phyloP scores from a whole-genome alignment of 23 red algal species.

The Gracilaria gracilis region DNA sequence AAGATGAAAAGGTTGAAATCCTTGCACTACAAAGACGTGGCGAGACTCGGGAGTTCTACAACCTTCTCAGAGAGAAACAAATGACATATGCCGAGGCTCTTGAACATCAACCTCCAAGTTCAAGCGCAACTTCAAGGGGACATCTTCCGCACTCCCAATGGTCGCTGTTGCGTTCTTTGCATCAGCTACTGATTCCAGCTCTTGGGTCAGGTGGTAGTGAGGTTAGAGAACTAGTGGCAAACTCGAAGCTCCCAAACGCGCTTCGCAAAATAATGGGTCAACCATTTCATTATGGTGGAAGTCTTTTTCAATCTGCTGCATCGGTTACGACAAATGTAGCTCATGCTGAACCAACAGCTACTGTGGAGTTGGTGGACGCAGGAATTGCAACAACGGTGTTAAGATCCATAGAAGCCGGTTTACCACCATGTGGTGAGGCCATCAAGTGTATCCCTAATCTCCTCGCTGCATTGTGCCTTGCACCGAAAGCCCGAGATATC shows the following conservation, averaged over 20 bases:
- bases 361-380: slow-evolving; percentile 66
- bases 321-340: slow-evolving; percentile 79
- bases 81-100: slow-evolving; percentile 63
- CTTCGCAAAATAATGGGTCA: slow-evolving; percentile 78
- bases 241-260: slow-evolving; percentile 52
- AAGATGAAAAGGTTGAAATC: slow-evolving; percentile 72
- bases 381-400: slow-evolving; percentile 69
- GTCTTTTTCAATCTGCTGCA: slow-evolving; percentile 83
- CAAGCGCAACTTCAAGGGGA: slow-evolving; percentile 70
- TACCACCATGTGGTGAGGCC: slow-evolving; percentile 84
- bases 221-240: slow-evolving; percentile 74
- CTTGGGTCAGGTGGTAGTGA: slow-evolving; percentile 57
- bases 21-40: slow-evolving; percentile 50
- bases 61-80: slow-evolving; percentile 33
- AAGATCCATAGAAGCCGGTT: slow-evolving; percentile 66
- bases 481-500: slow-evolving; percentile 56
- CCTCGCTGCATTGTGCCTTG: slow-evolving; percentile 82
- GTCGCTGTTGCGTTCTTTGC: slow-evolving; percentile 62
- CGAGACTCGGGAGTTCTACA: slow-evolving; percentile 69
- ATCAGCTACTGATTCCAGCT: slow-evolving; percentile 68
- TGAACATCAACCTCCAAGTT: slow-evolving; percentile 58
- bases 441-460: slow-evolving; percentile 77
- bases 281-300: slow-evolving; percentile 83
- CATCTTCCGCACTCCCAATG: slow-evolving; percentile 77
- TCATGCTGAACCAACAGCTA: slow-evolving; percentile 88